These are phyloP conservation scores for Nitzschia palea DNA, from an alignment of 108 stramenopile genomes.

Conservation along the genomic window DNA sequence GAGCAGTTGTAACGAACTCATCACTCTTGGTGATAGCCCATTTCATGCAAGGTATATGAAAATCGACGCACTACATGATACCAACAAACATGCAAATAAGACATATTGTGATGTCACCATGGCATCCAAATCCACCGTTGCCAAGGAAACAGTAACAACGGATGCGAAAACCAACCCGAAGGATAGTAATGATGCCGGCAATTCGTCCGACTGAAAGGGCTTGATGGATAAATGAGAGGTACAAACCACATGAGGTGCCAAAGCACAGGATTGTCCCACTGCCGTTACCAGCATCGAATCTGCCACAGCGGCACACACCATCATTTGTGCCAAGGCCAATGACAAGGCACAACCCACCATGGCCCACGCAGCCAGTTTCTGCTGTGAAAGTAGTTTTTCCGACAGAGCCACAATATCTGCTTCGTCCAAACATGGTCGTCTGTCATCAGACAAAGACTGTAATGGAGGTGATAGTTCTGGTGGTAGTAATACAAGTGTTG, in stretches of 20 bases:
- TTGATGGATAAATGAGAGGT: constrained; percentile 6
- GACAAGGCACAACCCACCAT: constrained; percentile 16
- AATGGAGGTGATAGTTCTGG: background rate
- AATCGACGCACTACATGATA: constrained; percentile 16
- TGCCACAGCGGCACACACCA: constrained; percentile 13
- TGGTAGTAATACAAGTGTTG: background rate
- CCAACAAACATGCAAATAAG: constrained; percentile 7
- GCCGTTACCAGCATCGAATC: constrained; percentile 8
- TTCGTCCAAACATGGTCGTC: background rate
- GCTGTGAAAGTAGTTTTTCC: background rate
- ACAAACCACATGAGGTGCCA: background rate
- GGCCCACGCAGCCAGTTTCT: background rate
- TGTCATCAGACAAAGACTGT: background rate
- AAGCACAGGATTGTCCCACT: constrained; percentile 2
- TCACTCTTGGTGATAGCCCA: background rate
- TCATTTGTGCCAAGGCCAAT: constrained; percentile 18
- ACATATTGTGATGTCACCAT: constrained; percentile 10
- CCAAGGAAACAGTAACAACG: constrained; percentile 7
- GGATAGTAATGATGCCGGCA: background rate
- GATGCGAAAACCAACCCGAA: background rate
- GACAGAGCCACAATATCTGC: constrained; percentile 1
- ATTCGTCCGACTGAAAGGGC: background rate
- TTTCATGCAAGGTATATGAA: background rate
- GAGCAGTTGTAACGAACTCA: background rate
- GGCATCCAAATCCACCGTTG: constrained; percentile 11